Percentiles rank a stretch among this genome's conserved stretches.
Conservation (phyloP, 2,329 filamentous ascomycete genomes). For the Truncatella angustata region DNA sequence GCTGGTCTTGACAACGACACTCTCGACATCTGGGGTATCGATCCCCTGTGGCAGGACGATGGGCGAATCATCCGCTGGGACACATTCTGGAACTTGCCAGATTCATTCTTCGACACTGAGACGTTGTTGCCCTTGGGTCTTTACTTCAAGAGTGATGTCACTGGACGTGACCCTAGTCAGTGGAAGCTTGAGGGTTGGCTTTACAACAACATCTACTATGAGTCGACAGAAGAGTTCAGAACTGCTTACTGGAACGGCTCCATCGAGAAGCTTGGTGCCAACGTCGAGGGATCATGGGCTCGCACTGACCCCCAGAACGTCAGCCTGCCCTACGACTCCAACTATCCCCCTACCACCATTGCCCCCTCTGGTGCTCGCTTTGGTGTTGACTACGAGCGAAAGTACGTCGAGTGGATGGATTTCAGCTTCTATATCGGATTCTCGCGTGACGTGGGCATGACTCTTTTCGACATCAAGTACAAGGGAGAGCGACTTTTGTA, state of each 20-base stretch:
- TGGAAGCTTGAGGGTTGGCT: conserved; percentile 54
- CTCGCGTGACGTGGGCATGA: conserved; percentile 44
- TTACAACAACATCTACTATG: conserved; percentile 53
- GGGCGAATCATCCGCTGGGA: conserved; percentile 46
- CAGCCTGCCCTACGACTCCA: conserved; percentile 33
- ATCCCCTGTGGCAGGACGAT: conserved; percentile 39
- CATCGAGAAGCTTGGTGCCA: conserved; percentile 46
- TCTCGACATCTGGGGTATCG: conserved; percentile 35
- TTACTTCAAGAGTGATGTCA: conserved; percentile 44
- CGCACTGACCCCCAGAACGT: conserved; percentile 34
- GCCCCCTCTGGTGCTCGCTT: conserved; percentile 39
- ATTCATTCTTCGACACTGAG: conserved; percentile 36
- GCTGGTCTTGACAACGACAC: conserved; percentile 40
- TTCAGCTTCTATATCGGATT: conserved; percentile 52
- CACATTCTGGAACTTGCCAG: conserved; percentile 39
- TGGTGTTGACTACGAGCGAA: conserved; percentile 37
- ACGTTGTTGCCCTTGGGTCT: conserved; percentile 46
- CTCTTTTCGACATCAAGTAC: conserved; percentile 50
- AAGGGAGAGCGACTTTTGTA: conserved; percentile 55
- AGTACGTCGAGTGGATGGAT: conserved; percentile 51
- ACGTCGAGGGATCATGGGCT: conserved; percentile 47
- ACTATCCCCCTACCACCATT: conserved; percentile 35
- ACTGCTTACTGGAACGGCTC: conserved; percentile 37
- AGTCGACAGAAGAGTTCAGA: conserved; percentile 45
- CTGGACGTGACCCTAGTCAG: conserved; percentile 45